Evolutionary conservation across 768 basidiomycete species (phyloP), one percentile per base, ranked within the genome.

Genomic region (Austroboletus eburneus): DNA sequence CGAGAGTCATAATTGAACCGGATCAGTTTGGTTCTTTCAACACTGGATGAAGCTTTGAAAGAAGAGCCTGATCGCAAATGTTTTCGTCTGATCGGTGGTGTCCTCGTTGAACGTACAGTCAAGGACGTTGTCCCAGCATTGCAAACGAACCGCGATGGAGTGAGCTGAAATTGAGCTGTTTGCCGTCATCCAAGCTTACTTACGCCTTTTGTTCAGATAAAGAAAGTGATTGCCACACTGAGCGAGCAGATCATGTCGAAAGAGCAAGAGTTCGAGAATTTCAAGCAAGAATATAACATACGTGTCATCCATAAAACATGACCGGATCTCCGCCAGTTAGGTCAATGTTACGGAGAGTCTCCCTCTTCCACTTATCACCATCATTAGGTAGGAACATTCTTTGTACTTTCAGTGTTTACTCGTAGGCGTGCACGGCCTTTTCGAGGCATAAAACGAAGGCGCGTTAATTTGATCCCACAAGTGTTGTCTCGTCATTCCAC

Each of bases 51-150:
- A 53, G 83, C 83, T 9, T 70, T 91, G 32, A 74, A 72, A n/a
- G 79, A 82, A 48, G 88, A 94, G 48, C 93, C 95, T 16, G 78
- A 83, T 67, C 83, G 96, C 47, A 93, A 91, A 72, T 98, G 96
- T 69, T 99, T 97, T 72, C 84, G 95, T 43, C 75, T 98, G 55
- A 87, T 99, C 53, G 96, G 96, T 5, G 95, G 95, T 23, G 85
- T 96, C 6, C 77, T 99, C 14, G 95, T 98, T 23, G 93, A 98
- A 64, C 78, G 94, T 39, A 97, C 94, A 2, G 96, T 98, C 38
- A 84, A 87, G 62, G 95, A 98, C 55, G 91, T 98, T 41, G 83
- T 89, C 30, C 95, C 96, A 30, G 83, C 87, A 23, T 70, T 99
- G 36, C 80, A 89, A 65, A 90, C 85, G n/a, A 97, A 93, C 59